Evolutionary conservation across 208 protist genomes (phyloP).

Genomic region (Trypanosoma congolense): DNA sequence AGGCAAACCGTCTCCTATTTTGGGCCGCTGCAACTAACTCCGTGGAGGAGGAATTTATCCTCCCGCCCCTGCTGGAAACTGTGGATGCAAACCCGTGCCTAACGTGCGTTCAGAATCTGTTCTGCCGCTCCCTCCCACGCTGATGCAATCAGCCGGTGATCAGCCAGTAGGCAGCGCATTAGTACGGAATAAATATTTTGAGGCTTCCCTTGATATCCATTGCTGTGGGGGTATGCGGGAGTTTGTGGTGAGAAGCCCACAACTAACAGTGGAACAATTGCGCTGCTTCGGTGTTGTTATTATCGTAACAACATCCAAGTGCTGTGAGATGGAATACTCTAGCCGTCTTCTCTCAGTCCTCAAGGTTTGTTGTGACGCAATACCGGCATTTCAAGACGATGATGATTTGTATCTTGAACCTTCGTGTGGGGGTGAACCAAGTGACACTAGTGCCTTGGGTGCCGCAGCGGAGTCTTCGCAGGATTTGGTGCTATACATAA

Average conservation of each 20-base stretch:
- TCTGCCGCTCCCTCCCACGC: background rate
- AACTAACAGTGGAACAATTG: conserved; percentile 7
- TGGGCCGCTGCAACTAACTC: conserved; percentile 23
- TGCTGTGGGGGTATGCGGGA: conserved; percentile 16
- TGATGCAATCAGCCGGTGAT: conserved; percentile 1
- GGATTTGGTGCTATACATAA: conserved; percentile 14
- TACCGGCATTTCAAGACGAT: background rate
- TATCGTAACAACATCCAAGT: conserved; percentile 13
- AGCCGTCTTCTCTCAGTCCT: background rate
- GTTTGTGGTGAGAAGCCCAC: background rate
- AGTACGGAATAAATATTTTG: conserved; percentile 34
- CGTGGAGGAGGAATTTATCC: conserved; percentile 35
- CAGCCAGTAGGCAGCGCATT: background rate
- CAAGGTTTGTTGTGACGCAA: conserved; percentile 3
- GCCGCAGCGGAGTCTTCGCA: conserved; percentile 1
- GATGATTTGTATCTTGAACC: background rate
- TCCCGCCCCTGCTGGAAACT: conserved; percentile 12
- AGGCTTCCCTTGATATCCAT: conserved; percentile 21
- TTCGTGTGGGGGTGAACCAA: conserved; percentile 2
- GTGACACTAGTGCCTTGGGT: conserved; percentile 8
- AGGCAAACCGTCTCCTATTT: conserved; percentile 14
- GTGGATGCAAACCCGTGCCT: background rate
- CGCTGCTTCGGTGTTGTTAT: conserved; percentile 15
- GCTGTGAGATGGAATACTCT: background rate
- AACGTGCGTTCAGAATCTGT: background rate